Evolutionary conservation across 1,284 basidiomycete species (phyloP), one percentile per base, ranked within the genome.

Genomic region (Butyriboletus appendiculatus): DNA sequence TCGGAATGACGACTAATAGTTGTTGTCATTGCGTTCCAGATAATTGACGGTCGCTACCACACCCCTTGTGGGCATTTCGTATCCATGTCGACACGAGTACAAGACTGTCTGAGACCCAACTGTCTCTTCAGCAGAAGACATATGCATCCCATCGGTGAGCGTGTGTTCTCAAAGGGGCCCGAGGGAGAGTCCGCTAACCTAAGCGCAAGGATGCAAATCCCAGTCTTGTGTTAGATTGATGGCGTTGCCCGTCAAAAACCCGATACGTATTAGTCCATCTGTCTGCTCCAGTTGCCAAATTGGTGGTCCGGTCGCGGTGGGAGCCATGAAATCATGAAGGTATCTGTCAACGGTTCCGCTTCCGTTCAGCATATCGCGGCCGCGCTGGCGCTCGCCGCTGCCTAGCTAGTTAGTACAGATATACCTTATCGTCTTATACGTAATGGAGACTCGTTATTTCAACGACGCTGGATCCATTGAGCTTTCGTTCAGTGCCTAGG

Each of bases 11-110:
- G 47, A 46, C 39, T 58, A 30, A 56, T 33, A 16, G 32, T 50
- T 45, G 32, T 50, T 45, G 34, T 42, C 40, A 35, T 49, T 32
- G 45, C 45, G 47, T 51, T 60, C 44, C 63, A 91, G 89, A 79
- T 90, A 60, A 84, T 89, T 59, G 89, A 92, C 67, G 89, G 90
- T 56, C 83, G 88, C 59, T 88, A 79, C 72, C 81, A 90, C 73
- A 82, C 82, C 15, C 69, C 72, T 50, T 92, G 89, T 70, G 79
- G 81, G n/a, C 88, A 92, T 70, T 91, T 92, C 69, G 74, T 83
- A 55, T 79, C 84, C 48, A 86, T 92, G 81, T 81, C 84, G 39
- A 89, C 89, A 22, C 80, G 78, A 52, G 71, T 80, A 45, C 79
- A 86, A 63, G 89, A 92, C 67, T 92, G 89, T 62, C 68, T 82